These are phyloP conservation scores for Phialocephala subalpina DNA, from an alignment of 2,329 filamentous ascomycete species.

Conservation along the genomic window DNA sequence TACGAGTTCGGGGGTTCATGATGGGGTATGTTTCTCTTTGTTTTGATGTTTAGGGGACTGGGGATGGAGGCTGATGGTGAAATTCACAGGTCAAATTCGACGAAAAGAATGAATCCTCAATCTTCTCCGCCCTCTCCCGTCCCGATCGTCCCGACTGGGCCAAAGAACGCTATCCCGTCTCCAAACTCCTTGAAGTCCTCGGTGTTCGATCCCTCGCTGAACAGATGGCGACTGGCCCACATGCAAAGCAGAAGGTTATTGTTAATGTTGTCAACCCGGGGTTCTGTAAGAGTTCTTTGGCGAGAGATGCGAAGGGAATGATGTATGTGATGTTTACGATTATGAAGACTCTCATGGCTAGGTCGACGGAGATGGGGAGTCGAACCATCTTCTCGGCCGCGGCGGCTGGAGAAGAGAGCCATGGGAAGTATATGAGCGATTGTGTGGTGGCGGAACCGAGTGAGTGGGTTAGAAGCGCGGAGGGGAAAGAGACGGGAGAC, in stretches of 20 bases:
- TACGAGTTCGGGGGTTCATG: constrained; percentile 48
- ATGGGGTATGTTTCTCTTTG: constrained; percentile 43
- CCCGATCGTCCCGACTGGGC: constrained; percentile 16
- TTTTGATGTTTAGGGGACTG: constrained; percentile 28
- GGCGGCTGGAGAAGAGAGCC: constrained; percentile 43
- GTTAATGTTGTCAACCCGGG: constrained; percentile 28
- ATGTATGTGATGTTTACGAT: constrained; percentile 29
- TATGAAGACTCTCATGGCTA: constrained; percentile 48
- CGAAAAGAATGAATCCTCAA: constrained; percentile 38
- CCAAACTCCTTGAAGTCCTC: constrained; percentile 58
- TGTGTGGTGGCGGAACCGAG: constrained; percentile 34
- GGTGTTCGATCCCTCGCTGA: constrained; percentile 49
- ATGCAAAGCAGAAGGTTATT: constrained; percentile 12
- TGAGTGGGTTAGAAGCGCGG: constrained; percentile 45
- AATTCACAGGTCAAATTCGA: constrained; percentile 12
- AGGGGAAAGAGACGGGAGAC: constrained; percentile 46
- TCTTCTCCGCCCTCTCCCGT: constrained; percentile 28
- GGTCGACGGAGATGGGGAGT: constrained; percentile 55
- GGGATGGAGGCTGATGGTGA: not conserved
- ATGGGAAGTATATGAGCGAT: constrained; percentile 38
- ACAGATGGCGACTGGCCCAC: constrained; percentile 2
- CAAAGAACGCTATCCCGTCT: constrained; percentile 47
- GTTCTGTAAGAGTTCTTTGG: constrained; percentile 57
- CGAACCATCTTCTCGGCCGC: constrained; percentile 47
- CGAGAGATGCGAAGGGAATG: constrained; percentile 14